Evolutionary conservation across 73 alveolate genomes (phyloP).

Genomic region (Diophrys appendiculata): DNA sequence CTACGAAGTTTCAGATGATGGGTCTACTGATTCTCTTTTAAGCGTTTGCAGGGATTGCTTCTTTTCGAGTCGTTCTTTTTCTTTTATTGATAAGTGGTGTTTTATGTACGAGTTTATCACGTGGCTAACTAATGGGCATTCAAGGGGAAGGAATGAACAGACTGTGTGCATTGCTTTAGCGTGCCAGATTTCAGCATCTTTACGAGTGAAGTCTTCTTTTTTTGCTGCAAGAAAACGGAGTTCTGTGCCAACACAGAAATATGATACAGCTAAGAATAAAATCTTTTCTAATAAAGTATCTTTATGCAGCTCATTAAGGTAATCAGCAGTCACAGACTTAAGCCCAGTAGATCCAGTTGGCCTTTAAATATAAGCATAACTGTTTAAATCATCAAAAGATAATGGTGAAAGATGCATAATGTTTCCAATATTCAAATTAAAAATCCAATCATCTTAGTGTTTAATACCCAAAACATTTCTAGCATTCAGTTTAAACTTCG

Average conservation of each 20-base stretch:
- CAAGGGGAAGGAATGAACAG: constrained; percentile 53
- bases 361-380: too few species aligned
- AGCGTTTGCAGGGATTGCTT: too few species aligned
- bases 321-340: neutral
- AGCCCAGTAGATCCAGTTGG: too few species aligned
- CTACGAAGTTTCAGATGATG: too few species aligned
- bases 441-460: constrained; percentile 66
- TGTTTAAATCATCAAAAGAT: constrained; percentile 53
- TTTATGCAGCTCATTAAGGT: constrained; percentile 61
- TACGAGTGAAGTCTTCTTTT: neutral
- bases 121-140: constrained; percentile 58
- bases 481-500: constrained; percentile 52
- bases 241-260: constrained; percentile 69
- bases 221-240: constrained; percentile 39
- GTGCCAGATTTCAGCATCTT: constrained; percentile 71
- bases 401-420: constrained; percentile 59
- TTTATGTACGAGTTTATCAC: constrained; percentile 51
- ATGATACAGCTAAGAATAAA: constrained; percentile 43
- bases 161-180: constrained; percentile 60
- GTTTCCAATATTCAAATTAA: constrained; percentile 58
- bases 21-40: too few species aligned
- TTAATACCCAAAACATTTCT: constrained; percentile 52
- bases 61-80: constrained; percentile 12
- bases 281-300: constrained; percentile 72
- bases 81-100: constrained; percentile 41